Conservation (phyloP, 495 filamentous ascomycete genomes). For the Amphirosellinia nigrospora region DNA sequence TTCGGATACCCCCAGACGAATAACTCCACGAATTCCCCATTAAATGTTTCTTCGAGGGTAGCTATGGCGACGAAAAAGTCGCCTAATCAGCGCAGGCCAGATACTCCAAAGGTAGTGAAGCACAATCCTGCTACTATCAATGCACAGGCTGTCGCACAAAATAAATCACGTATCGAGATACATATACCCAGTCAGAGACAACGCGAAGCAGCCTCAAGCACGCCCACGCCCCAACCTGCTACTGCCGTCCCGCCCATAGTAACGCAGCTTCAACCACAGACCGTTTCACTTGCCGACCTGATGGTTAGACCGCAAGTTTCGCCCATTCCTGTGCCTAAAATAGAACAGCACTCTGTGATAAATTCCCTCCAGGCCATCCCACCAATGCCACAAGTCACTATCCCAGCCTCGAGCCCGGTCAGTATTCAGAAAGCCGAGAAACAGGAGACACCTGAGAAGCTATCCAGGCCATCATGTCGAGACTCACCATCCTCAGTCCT, state of each 20-base stretch:
- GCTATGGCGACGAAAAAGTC: constrained; percentile 30
- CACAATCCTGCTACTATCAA: constrained; percentile 36
- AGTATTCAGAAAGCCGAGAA: constrained; percentile 22
- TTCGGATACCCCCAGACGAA: constrained; percentile 46
- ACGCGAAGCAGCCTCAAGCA: constrained; percentile 29
- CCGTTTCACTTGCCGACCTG: constrained; percentile 38
- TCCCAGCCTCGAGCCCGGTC: constrained; percentile 15
- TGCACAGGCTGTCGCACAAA: constrained; percentile 34
- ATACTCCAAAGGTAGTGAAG: constrained; percentile 33
- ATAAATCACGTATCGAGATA: constrained; percentile 40
- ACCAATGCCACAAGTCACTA: constrained; percentile 5
- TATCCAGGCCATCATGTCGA: constrained; percentile 10
- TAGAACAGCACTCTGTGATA: constrained; percentile 15
- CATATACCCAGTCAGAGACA: constrained; percentile 38
- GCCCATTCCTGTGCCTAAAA: constrained; percentile 22
- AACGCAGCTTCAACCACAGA: constrained; percentile 34
- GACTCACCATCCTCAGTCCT: constrained; percentile 17
- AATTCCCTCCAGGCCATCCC: constrained; percentile 26
- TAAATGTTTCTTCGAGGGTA: constrained; percentile 30
- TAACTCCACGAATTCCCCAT: constrained; percentile 26
- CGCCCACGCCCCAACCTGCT: constrained; percentile 26
- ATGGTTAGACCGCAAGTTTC: constrained; percentile 35
- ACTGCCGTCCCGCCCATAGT: constrained; percentile 23
- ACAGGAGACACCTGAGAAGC: constrained; percentile 10
- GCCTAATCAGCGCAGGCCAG: constrained; percentile 35